Evolutionary conservation across 495 filamentous ascomycete genomes (phyloP).

Genomic region (Aspergillus sclerotioniger): DNA sequence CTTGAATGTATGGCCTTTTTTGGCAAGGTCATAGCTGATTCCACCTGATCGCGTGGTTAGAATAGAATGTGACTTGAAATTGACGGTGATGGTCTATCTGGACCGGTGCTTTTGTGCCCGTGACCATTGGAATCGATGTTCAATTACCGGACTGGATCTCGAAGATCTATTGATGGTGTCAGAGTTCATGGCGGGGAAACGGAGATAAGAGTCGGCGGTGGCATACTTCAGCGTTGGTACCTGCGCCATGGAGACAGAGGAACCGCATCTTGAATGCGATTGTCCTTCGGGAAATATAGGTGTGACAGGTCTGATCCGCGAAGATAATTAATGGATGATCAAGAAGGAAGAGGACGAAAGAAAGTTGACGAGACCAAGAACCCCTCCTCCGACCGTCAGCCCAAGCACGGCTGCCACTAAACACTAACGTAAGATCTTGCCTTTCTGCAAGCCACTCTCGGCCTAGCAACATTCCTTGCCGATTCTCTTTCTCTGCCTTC

Average conservation of each 20-base stretch:
- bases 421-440: too few species aligned
- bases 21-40: conserved; percentile 29
- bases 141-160: conserved; percentile 37
- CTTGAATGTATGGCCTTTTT: conserved; percentile 34
- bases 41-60: conserved; percentile 25
- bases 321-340: too few species aligned
- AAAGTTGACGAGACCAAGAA: too few species aligned
- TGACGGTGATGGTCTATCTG: background rate
- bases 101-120: background rate
- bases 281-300: too few species aligned
- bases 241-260: conserved; percentile 40
- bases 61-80: background rate
- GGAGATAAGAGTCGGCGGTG: background rate
- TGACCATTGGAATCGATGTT: background rate
- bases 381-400: too few species aligned
- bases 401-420: too few species aligned
- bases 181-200: background rate
- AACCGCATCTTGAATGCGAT: conserved; percentile 30
- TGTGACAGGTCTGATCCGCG: too few species aligned
- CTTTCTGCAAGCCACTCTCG: too few species aligned
- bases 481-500: too few species aligned
- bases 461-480: too few species aligned
- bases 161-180: conserved; percentile 31
- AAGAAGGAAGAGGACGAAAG: too few species aligned
- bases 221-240: conserved; percentile 38